A percentile compares a stretch with the other conserved stretches of the same genome.
These are phyloP conservation scores for Cyamopsis tetragonoloba DNA, from an alignment of 306 rosid species.

Conservation along the genomic window DNA sequence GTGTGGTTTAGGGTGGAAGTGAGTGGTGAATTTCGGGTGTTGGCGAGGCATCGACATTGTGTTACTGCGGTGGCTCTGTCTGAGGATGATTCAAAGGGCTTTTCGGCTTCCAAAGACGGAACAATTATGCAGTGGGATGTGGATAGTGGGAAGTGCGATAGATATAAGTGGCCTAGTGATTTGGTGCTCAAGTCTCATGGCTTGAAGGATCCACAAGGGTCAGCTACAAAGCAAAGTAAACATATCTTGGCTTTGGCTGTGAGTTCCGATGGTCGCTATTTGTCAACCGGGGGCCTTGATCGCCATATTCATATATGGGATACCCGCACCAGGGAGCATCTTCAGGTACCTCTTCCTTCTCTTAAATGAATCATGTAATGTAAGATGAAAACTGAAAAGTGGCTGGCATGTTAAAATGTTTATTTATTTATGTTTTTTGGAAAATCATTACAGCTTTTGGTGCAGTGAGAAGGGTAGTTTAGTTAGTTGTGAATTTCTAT, in stretches of 20 bases:
- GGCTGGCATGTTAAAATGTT: neutral
- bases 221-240: slow-evolving; percentile 67
- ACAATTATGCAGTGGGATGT: slow-evolving; percentile 85
- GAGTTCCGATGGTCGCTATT: slow-evolving; percentile 89
- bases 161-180: slow-evolving; percentile 72
- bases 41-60: slow-evolving; percentile 72
- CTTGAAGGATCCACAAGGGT: slow-evolving; percentile 73
- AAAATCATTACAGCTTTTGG: neutral
- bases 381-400: neutral
- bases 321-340: slow-evolving; percentile 77
- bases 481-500: neutral
- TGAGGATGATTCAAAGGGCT: slow-evolving; percentile 80
- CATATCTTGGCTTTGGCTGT: slow-evolving; percentile 64
- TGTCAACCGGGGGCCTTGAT: slow-evolving; percentile 87
- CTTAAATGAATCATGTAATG: neutral
- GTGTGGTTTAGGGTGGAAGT: slow-evolving; percentile 54
- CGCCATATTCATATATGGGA: slow-evolving; percentile 99
- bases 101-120: slow-evolving; percentile 95
- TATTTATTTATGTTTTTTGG: neutral
- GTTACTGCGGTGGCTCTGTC: slow-evolving; percentile 81
- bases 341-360: slow-evolving; percentile 53
- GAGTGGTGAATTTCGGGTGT: slow-evolving; percentile 47
- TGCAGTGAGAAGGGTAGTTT: neutral
- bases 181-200: slow-evolving; percentile 72
- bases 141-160: slow-evolving; percentile 71